Evolutionary conservation across 140 eudicot genomes (phyloP).

Genomic region (Stevia rebaudiana): DNA sequence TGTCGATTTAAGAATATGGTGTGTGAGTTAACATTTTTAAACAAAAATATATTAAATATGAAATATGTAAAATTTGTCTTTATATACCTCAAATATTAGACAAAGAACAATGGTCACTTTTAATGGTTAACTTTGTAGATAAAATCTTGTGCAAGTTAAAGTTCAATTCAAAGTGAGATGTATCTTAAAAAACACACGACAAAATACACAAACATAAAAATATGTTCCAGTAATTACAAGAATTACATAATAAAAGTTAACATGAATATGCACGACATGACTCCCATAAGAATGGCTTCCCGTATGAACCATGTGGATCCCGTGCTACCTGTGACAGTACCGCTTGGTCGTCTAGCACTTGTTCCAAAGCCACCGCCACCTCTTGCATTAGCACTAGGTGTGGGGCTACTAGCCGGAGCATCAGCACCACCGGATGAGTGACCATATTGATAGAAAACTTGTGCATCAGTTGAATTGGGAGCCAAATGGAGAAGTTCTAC

Average conservation of each 20-base stretch:
- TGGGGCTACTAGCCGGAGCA: conserved; percentile 38
- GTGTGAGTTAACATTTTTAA: too few species aligned
- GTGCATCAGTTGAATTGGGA: conserved; percentile 71
- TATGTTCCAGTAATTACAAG: neutral
- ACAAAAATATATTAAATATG: too few species aligned
- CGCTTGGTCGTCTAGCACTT: neutral
- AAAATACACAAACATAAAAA: conserved; percentile 23
- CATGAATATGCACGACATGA: conserved; percentile 15
- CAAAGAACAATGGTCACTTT: too few species aligned
- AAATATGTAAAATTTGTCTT: too few species aligned
- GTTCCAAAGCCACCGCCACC: conserved; percentile 7
- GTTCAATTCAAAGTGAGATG: neutral
- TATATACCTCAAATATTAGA: too few species aligned
- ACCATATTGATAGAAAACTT: conserved; percentile 52
- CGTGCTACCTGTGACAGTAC: conserved; percentile 3
- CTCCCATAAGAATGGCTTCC: conserved; percentile 14
- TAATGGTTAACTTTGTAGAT: neutral
- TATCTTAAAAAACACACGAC: neutral
- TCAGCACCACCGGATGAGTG: conserved; percentile 15
- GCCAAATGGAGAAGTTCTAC: conserved; percentile 64
- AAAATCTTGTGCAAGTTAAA: neutral
- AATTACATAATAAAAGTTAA: conserved; percentile 14
- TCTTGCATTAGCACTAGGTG: conserved; percentile 17
- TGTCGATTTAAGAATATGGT: too few species aligned
- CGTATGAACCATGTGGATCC: conserved; percentile 7